Base-by-base conservation (phyloP, 2,329 filamentous ascomycete genomes). In the Colletotrichum eleusines region DNA sequence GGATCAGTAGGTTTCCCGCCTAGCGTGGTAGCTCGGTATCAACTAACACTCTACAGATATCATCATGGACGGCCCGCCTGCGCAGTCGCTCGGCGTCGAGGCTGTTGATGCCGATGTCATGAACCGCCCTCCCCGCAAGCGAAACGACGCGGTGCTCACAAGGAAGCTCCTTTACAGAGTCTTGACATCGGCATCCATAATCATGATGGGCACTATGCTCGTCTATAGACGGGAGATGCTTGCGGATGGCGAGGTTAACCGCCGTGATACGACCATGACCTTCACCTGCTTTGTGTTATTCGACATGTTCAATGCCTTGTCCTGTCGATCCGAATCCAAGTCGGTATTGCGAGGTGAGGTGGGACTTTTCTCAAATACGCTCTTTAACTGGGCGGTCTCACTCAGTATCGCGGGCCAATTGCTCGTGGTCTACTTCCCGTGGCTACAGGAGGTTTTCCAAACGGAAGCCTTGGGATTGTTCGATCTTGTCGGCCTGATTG, bases 211-310 rank as follows among this genome's bases (percentile, higher is more conserved):
- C 75, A 99, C 96, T 0, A 91, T 99, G 82, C 86, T 92, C 51
- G 93, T 97, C 65, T 99, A 99, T 83, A 90, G 93, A 74, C 92
- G 91, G 78, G 95, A 98, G 83, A 98, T 99, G 93, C 85, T 91
- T 59, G 87, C 89, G 31, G 94, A 97, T 78, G 91, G 94, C 66
- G 85, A 91, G 69, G 93, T 98, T 70, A 97, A 92, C 1, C 93
- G 94, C 60, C 94, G 97, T 75, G 96, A 99, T 82, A 99, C 96
- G 1, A 99, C 96, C 74, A 98, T 99, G 93, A 98, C 96, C 0
- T 99, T 99, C 79, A 99, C 96, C 7, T 97, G 95, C 82, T 99
- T 99, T 78, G 96, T 99, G 55, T 89, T 99, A 64, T 99, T 98
- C 81, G 96, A 99, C 85, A 99, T 99, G 96, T 98, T 98, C 86